These are phyloP conservation scores for Penicillium ucsense DNA, from an alignment of 495 filamentous ascomycete species.

Conservation along the genomic window DNA sequence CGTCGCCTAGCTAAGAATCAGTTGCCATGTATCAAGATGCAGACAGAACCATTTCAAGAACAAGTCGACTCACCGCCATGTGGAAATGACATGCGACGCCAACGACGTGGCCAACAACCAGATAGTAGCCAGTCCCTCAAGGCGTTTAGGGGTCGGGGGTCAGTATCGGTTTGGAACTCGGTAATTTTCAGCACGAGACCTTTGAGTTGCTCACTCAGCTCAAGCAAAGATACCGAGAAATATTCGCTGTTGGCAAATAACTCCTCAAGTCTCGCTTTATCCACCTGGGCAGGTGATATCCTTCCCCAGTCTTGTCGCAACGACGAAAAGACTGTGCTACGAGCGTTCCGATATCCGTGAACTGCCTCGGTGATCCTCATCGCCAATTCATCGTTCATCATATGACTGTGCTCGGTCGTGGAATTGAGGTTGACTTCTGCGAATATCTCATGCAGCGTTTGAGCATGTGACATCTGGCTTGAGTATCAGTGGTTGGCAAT, in stretches of 20 bases:
- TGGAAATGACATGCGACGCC: too few species aligned
- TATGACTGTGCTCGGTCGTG: constrained; percentile 52
- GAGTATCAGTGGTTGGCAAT: too few species aligned
- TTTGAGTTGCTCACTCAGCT: constrained; percentile 83
- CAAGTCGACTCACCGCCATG: too few species aligned
- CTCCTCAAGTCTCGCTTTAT: constrained; percentile 92
- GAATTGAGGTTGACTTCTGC: constrained; percentile 73
- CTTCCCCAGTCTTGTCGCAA: constrained; percentile 70
- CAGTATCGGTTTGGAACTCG: constrained; percentile 60
- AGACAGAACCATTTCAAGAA: too few species aligned
- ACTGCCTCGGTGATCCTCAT: constrained; percentile 71
- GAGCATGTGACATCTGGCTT: constrained; percentile 68
- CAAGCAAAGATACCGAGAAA: constrained; percentile 80
- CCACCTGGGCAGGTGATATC: constrained; percentile 50
- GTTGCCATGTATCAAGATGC: too few species aligned
- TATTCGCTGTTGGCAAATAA: constrained; percentile 91
- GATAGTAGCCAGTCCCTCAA: constrained; percentile 72
- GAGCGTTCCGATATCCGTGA: constrained; percentile 62
- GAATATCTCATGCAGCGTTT: constrained; percentile 78
- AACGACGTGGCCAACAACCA: not conserved
- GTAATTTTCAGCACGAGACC: constrained; percentile 71
- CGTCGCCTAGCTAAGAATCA: too few species aligned
- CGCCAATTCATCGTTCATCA: constrained; percentile 65
- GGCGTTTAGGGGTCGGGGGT: constrained; percentile 43
- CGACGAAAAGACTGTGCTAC: constrained; percentile 61